Evolutionary conservation across 345 rosid species (phyloP), one percentile per base, ranked within the genome.

Genomic region (Punica granatum): DNA sequence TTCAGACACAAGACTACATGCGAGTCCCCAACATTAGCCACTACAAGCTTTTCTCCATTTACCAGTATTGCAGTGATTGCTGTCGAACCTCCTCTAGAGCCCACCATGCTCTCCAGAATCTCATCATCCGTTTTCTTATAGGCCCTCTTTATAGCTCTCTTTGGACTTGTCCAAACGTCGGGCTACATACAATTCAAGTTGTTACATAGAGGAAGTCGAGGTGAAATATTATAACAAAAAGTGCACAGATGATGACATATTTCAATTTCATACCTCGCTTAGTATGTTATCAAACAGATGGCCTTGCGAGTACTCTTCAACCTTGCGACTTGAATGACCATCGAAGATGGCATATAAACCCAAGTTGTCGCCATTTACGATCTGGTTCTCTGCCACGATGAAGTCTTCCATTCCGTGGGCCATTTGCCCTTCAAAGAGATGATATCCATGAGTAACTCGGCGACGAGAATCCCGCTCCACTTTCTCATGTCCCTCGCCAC

Each of bases 371-470:
- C 81, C 84, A 2, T 79, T 36, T 8, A 68, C 54, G 2, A 73
- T 48, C 62, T 78, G 77, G 13, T 46, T 77, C 64, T 86, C 78
- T 26, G 81, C 82, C 1, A 83, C 83, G 21, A 81, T 71, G 72
- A 69, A 80, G 60, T 86, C 90, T 81, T 83, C 86, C 86, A 83
- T 83, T 43, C 73, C 73, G 71, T 86, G 87, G 7, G 59, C 76
- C 87, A 80, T 77, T 74, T 76, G 67, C 3, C 85, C 88, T 77
- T 73, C 77, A 12, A 85, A 79, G 72, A 78, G 66, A 71, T 83
- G 79, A 64, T 68, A 79, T 30, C 90, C 85, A 72, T 83, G 86
- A 34, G 64, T 49, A 23, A 73, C 82, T 34, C 32, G 61, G 39
- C 36, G 71, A 56, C 34, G 44, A 39, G 60, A 44, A 15, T 34